Conservation (phyloP, 495 filamentous ascomycete genomes). For the Penicillium odoratum region DNA sequence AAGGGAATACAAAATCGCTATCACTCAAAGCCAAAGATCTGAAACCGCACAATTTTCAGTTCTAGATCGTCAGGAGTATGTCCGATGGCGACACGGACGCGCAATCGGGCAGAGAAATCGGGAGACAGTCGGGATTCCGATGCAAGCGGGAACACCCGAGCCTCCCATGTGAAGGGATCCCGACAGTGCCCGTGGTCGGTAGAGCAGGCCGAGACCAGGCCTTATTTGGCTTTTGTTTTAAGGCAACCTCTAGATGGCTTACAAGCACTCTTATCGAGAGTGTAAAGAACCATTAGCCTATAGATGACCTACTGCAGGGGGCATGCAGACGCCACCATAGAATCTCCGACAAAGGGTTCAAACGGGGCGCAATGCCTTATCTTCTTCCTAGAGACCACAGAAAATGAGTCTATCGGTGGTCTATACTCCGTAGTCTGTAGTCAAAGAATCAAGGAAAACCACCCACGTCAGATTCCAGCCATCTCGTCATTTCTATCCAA, state of each 20-base stretch:
- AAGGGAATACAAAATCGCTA: neutral
- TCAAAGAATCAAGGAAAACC: constrained; percentile 1
- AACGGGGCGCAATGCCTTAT: constrained; percentile 16
- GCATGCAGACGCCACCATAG: constrained; percentile 1
- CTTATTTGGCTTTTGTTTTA: neutral
- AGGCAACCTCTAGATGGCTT: neutral
- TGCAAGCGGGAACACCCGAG: constrained; percentile 25
- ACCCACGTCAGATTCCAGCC: constrained; percentile 14
- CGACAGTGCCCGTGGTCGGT: constrained; percentile 20
- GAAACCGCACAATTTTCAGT: constrained; percentile 7
- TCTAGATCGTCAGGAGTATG: constrained; percentile 13
- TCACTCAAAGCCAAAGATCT: neutral
- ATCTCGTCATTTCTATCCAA: constrained; percentile 12
- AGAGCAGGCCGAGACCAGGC: constrained; percentile 16
- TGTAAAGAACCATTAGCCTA: neutral
- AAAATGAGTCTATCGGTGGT: neutral
- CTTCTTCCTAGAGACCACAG: neutral
- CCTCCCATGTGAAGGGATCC: constrained; percentile 2
- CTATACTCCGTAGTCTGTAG: neutral
- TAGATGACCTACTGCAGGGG: neutral
- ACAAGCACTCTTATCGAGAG: neutral
- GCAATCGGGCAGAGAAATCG: constrained; percentile 26
- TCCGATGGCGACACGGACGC: constrained; percentile 16
- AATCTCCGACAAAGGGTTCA: constrained; percentile 6
- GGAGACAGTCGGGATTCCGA: constrained; percentile 31